Base-by-base conservation (phyloP, 345 rosid species). In the Schrenkiella parvula region DNA sequence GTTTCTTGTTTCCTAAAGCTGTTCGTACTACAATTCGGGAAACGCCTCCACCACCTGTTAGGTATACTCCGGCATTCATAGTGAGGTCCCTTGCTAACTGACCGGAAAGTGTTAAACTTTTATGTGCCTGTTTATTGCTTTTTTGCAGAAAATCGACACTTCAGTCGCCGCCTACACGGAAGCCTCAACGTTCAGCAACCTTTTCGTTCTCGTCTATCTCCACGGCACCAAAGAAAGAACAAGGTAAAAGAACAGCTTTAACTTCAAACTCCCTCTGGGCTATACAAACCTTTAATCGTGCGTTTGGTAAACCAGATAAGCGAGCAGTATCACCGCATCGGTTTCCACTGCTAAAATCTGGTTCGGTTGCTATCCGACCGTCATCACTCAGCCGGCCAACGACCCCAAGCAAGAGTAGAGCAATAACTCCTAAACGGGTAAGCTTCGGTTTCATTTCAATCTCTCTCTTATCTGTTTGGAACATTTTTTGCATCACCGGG, bases 341-440 rank as follows among this genome's bases (percentile, higher is more conserved):
- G 12, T 90, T 93, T 79, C 98, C 98, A 0, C 84, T 87, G 41
- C 64, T 88, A 71, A 90, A 92, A 60, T 90, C 97, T 13, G 95
- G 93, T 25, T 88, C 96, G 3, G 56, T 85, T 48, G 77, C 88
- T 21, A 81, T 80, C 44, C 75, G 96, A 76, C 82, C 89, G 12
- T 81, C 83, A 25, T 85, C 95, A 7, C 0, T 39, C 6, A 88
- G 83, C 71, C 75, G 97, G 67, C 82, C 93, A 39, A 83, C 84
- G 13, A 87, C 93, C 13, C 98, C 98, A 2, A 80, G 38, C 57
- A 79, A 85, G 67, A 87, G 88, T 52, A 73, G 89, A 78, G 77
- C 93, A 0, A 72, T 82, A 8, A 83, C 91, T 72, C 95, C 96
- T 57, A 89, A 76, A 26, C 87, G 87, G 79, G 97, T 93, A 68